phyloP scores from a whole-genome alignment of 1,284 basidiomycete species.

The Agroathelia rolfsii region DNA sequence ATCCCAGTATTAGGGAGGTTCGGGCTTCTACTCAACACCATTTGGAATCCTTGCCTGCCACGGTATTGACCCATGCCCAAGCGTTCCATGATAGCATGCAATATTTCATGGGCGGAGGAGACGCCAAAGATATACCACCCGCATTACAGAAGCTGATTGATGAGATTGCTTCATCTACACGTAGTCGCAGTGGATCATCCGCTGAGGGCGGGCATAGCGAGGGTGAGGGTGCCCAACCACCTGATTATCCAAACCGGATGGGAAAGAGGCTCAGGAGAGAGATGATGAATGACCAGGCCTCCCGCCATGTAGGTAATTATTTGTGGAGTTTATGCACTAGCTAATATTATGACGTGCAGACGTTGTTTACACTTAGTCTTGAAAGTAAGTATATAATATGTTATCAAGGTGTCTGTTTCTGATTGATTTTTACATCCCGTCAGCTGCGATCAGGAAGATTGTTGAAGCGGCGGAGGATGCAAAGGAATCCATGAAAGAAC shows the following conservation, averaged over 20 bases:
- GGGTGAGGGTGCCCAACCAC: no score
- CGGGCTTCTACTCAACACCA: slow-evolving; percentile 21
- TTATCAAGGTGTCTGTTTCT: background rate
- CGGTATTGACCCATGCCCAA: slow-evolving; percentile 36
- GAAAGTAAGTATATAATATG: slow-evolving; percentile 31
- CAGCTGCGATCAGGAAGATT: slow-evolving; percentile 32
- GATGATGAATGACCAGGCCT: slow-evolving; percentile 37
- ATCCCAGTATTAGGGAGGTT: slow-evolving; percentile 7
- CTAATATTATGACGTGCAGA: slow-evolving; percentile 20
- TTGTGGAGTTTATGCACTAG: background rate
- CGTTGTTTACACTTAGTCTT: slow-evolving; percentile 40
- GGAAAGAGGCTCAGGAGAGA: slow-evolving; percentile 32
- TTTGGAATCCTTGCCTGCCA: slow-evolving; percentile 38
- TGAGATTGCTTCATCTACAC: no score
- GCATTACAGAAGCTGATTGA: slow-evolving; percentile 34
- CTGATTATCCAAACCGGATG: slow-evolving; percentile 25
- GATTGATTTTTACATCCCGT: slow-evolving; percentile 6
- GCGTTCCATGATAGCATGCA: slow-evolving; percentile 36
- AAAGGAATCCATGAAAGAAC: slow-evolving; percentile 27
- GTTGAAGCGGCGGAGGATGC: slow-evolving; percentile 33
- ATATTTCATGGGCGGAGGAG: slow-evolving; percentile 24
- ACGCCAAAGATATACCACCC: slow-evolving; percentile 23
- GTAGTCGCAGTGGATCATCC: no score
- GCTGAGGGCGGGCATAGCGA: no score
- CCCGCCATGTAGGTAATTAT: slow-evolving; percentile 33